phyloP scores from a whole-genome alignment of 495 filamentous ascomycete species.

The Hyaloscypha variabilis region DNA sequence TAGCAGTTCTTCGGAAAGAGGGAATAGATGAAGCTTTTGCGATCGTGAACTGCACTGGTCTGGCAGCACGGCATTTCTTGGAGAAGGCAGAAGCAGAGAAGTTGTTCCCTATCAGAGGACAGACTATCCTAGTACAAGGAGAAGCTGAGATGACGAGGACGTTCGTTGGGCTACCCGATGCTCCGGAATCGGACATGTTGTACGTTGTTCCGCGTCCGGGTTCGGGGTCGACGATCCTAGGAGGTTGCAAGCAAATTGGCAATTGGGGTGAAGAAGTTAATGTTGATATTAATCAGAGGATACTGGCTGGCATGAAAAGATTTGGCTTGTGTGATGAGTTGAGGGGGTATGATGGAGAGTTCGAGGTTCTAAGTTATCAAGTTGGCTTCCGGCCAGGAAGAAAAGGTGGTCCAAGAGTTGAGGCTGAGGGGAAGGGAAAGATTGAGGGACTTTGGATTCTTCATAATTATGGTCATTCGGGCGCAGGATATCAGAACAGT shows the following conservation, averaged over 20 bases:
- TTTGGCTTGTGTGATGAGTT: constrained; percentile 17
- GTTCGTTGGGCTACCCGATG: background rate
- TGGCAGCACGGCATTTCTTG: constrained; percentile 21
- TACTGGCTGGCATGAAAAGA: constrained; percentile 7
- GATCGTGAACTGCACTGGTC: constrained; percentile 20
- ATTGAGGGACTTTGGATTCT: constrained; percentile 23
- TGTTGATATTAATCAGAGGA: constrained; percentile 18
- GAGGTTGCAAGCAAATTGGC: constrained; percentile 24
- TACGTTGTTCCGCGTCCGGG: constrained; percentile 25
- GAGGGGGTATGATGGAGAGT: background rate
- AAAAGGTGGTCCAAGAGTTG: constrained; percentile 22
- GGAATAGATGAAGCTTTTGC: constrained; percentile 3
- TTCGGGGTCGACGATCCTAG: constrained; percentile 34
- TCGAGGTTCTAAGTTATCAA: constrained; percentile 20
- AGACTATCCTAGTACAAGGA: constrained; percentile 29
- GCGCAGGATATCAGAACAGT: constrained; percentile 29
- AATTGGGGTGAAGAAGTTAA: constrained; percentile 11
- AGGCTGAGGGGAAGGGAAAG: constrained; percentile 20
- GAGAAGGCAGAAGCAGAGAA: constrained; percentile 10
- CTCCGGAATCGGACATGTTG: background rate
- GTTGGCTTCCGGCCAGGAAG: constrained; percentile 28
- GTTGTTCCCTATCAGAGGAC: constrained; percentile 23
- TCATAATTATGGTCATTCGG: constrained; percentile 32
- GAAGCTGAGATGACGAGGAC: constrained; percentile 18
- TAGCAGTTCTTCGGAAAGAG: background rate